Percentiles rank a stretch among this genome's conserved stretches.
Conservation (phyloP, 768 basidiomycete genomes). For the Lactarius psammicola region DNA sequence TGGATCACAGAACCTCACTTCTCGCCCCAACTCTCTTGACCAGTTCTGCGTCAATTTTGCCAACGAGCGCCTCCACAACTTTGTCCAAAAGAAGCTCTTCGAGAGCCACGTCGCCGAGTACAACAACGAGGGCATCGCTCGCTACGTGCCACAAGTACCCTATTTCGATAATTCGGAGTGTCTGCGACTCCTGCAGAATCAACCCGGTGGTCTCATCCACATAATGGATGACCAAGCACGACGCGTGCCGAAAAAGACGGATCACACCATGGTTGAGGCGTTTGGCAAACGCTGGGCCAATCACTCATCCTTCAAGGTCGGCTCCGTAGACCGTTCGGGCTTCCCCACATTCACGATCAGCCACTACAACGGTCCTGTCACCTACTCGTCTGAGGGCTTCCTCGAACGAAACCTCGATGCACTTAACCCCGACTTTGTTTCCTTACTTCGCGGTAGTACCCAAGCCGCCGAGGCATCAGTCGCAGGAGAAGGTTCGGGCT, state of each 20-base stretch:
- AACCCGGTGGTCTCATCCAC: constrained; percentile 88
- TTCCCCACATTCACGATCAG: constrained; percentile 86
- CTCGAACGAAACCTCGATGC: constrained; percentile 85
- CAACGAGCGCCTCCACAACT: constrained; percentile 86
- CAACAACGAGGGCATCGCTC: constrained; percentile 73
- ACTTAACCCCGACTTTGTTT: constrained; percentile 91
- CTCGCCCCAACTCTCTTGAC: constrained; percentile 88
- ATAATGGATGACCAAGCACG: constrained; percentile 98
- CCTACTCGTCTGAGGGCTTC: constrained; percentile 89
- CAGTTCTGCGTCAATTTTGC: constrained; percentile 97
- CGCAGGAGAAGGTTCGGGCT: constrained; percentile 68
- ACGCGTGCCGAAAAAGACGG: constrained; percentile 83
- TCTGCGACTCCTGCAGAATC: constrained; percentile 78
- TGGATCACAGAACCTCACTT: constrained; percentile 86
- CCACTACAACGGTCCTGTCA: constrained; percentile 89
- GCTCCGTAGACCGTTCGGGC: constrained; percentile 70
- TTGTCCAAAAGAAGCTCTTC: constrained; percentile 76
- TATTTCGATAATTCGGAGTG: constrained; percentile 94
- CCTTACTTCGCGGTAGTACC: constrained; percentile 68
- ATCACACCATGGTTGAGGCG: constrained; percentile 91
- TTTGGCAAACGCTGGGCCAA: constrained; percentile 94
- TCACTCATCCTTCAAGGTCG: constrained; percentile 87
- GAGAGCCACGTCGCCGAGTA: constrained; percentile 84
- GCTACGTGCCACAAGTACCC: constrained; percentile 62
- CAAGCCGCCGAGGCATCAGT: constrained; percentile 37